Percentiles rank a stretch among this genome's conserved stretches.
Conservation (phyloP, 1,284 basidiomycete species). For the Xerocomus minutiporus region DNA sequence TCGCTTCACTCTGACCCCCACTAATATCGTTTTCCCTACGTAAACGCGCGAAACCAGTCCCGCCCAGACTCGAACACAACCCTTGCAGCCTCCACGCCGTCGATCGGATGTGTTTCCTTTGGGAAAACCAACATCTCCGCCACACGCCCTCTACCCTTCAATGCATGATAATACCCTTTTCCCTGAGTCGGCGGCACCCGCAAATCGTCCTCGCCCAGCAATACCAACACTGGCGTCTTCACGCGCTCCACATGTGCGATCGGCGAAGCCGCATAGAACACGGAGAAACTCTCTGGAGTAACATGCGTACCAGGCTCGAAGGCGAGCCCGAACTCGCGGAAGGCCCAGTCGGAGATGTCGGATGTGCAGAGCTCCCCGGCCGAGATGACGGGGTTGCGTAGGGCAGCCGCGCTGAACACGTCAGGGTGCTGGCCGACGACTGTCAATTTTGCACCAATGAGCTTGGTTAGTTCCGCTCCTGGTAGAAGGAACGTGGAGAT, state of each 20-base stretch:
- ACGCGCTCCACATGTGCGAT: constrained; percentile 53
- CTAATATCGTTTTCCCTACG: background rate
- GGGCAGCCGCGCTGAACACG: constrained; percentile 54
- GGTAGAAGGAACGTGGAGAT: background rate
- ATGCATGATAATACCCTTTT: constrained; percentile 57
- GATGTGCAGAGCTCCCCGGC: constrained; percentile 44
- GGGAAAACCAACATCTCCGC: constrained; percentile 64
- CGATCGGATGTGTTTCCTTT: constrained; percentile 59
- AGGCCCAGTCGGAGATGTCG: constrained; percentile 75
- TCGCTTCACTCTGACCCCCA: background rate
- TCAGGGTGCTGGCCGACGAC: constrained; percentile 63
- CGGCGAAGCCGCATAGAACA: constrained; percentile 53
- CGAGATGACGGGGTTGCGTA: constrained; percentile 71
- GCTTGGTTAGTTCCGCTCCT: background rate
- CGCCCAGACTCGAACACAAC: constrained; percentile 48
- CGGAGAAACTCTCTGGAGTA: constrained; percentile 41
- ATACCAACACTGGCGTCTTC: constrained; percentile 50
- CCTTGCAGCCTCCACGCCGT: constrained; percentile 54
- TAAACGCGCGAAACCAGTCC: constrained; percentile 44
- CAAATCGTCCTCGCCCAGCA: constrained; percentile 58
- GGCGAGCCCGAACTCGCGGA: constrained; percentile 50
- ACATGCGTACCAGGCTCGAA: constrained; percentile 37
- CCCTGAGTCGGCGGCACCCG: constrained; percentile 65
- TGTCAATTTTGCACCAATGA: constrained; percentile 19
- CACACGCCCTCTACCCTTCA: constrained; percentile 43